Evolutionary conservation across 768 basidiomycete genomes (phyloP).

Genomic region (Collybia nuda): DNA sequence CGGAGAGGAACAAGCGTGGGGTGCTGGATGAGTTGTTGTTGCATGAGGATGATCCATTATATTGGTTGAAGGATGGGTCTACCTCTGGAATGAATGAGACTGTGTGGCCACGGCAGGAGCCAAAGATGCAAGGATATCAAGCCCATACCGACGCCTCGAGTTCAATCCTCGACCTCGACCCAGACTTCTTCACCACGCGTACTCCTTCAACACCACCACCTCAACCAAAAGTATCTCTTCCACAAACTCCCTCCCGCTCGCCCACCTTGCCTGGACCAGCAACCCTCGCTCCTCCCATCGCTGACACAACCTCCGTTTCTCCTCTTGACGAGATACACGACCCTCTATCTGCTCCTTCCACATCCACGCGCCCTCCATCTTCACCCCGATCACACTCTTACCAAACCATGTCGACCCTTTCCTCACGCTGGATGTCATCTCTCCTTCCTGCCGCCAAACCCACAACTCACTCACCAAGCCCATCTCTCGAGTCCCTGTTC

Average conservation of each 20-base stretch:
- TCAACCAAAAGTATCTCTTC: slow-evolving; percentile 24
- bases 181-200: slow-evolving; percentile 29
- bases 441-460: slow-evolving; percentile 25
- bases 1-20: slow-evolving; percentile 48
- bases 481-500: slow-evolving; percentile 17
- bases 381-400: slow-evolving; percentile 26
- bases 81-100: background rate
- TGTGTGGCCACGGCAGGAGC: background rate
- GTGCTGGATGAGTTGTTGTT: slow-evolving; percentile 64
- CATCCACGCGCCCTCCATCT: slow-evolving; percentile 2
- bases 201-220: slow-evolving; percentile 8
- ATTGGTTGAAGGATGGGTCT: slow-evolving; percentile 41
- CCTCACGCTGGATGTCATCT: slow-evolving; percentile 51
- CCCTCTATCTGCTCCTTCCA: background rate
- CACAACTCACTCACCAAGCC: background rate
- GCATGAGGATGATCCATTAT: slow-evolving; percentile 72
- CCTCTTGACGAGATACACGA: slow-evolving; percentile 8
- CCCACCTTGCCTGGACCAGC: slow-evolving; percentile 17
- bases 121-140: slow-evolving; percentile 2
- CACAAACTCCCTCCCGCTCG: slow-evolving; percentile 20
- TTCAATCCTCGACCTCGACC: slow-evolving; percentile 32
- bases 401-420: slow-evolving; percentile 43
- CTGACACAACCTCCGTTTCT: slow-evolving; percentile 16
- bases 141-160: slow-evolving; percentile 12
- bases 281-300: slow-evolving; percentile 16